Percentiles rank a stretch among this genome's conserved stretches.
These are phyloP conservation scores for Wilhelminamyces savonicus DNA, from an alignment of 805 yeast species.

Conservation along the genomic window DNA sequence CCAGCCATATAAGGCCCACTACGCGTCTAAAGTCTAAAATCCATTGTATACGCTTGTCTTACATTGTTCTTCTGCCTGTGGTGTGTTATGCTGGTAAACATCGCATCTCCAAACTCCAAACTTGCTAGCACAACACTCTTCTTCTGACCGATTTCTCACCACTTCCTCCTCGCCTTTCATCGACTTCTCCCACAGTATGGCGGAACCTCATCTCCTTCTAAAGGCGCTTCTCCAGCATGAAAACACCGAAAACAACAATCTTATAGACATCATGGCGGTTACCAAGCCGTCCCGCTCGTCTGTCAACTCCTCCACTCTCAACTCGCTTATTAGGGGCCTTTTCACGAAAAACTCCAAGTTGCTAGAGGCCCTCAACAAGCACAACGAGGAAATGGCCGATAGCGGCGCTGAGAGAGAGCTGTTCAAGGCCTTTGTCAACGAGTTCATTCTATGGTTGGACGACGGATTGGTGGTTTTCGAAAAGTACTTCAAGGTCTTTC, in stretches of 20 bases:
- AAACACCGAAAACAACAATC: slow-evolving; percentile 24
- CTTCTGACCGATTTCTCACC: too few species aligned
- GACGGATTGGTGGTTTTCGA: slow-evolving; percentile 28
- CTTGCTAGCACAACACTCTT: too few species aligned
- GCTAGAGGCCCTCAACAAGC: slow-evolving; percentile 11
- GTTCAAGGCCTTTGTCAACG: slow-evolving; percentile 32
- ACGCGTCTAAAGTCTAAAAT: too few species aligned
- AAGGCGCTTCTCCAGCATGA: slow-evolving; percentile 17
- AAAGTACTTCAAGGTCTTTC: slow-evolving; percentile 18
- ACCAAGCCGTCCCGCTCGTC: slow-evolving; percentile 24
- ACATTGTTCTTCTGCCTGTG: too few species aligned
- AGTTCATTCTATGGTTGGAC: slow-evolving; percentile 35
- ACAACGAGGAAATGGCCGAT: slow-evolving; percentile 9
- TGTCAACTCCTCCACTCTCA: slow-evolving; percentile 14
- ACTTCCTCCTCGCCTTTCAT: too few species aligned
- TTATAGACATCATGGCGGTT: slow-evolving; percentile 28
- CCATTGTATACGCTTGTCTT: too few species aligned
- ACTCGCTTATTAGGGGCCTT: slow-evolving; percentile 32
- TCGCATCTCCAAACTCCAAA: too few species aligned
- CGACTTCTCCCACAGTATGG: too few species aligned
- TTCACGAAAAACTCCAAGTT: slow-evolving; percentile 32
- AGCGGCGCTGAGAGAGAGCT: slow-evolving; percentile 14
- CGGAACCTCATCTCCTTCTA: too few species aligned
- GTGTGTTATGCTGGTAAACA: too few species aligned
- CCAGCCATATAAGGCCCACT: too few species aligned